These are phyloP conservation scores for Plasmodium reichenowi DNA, from an alignment of 169 alveolate genomes.

Conservation along the genomic window DNA sequence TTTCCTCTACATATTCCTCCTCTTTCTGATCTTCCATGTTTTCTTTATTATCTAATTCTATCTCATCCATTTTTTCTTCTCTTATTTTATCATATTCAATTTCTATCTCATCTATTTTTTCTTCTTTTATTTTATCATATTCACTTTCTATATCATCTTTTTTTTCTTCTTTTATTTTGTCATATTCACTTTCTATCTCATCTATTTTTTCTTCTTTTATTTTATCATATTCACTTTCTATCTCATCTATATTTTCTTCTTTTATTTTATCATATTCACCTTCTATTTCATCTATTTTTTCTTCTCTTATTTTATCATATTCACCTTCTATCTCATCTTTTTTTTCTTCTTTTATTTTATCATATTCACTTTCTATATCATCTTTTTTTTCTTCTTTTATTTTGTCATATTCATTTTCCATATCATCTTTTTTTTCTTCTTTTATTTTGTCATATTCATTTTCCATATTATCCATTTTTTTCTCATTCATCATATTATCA, in stretches of 20 bases:
- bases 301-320: not conserved
- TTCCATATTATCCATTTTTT: too few species aligned
- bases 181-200: too few species aligned
- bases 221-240: not conserved
- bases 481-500: too few species aligned
- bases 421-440: not conserved
- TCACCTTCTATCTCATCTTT: not conserved
- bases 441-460: not conserved
- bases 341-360: not conserved
- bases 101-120: too few species aligned
- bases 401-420: not conserved
- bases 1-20: slow-evolving; percentile 9
- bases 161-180: too few species aligned
- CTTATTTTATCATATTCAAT: too few species aligned
- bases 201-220: not conserved
- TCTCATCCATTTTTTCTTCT: too few species aligned
- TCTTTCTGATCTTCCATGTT: not conserved
- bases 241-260: not conserved
- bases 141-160: too few species aligned
- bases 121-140: not conserved
- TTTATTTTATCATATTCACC: too few species aligned
- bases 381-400: not conserved
- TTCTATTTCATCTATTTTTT: not conserved
- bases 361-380: not conserved
- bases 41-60: too few species aligned